A percentile compares a stretch with the other conserved stretches of the same genome.
These are phyloP conservation scores for Paramecium primaurelia DNA, from an alignment of 73 alveolate species.

Conservation along the genomic window DNA sequence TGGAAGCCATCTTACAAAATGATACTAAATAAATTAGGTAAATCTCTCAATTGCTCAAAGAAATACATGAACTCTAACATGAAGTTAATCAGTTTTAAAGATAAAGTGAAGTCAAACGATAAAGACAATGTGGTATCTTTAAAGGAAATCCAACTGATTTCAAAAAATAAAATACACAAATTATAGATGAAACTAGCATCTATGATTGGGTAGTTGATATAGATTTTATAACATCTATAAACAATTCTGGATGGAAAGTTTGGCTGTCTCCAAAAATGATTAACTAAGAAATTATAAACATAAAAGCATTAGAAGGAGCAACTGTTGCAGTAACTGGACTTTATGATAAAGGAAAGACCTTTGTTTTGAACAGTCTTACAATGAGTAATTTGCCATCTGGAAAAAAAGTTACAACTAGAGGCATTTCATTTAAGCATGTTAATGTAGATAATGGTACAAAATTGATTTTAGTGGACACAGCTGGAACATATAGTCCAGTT, in stretches of 20 bases:
- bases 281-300: neutral
- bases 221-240: conserved; percentile 44
- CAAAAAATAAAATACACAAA: neutral
- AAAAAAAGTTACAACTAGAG: conserved; percentile 52
- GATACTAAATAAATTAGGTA: neutral
- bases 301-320: conserved; percentile 22
- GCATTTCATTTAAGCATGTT: conserved; percentile 49
- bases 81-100: neutral
- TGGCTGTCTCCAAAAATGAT: neutral
- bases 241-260: conserved; percentile 54
- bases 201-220: conserved; percentile 65
- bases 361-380: conserved; percentile 20
- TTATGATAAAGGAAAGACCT: conserved; percentile 59
- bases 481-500: conserved; percentile 60
- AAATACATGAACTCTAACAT: neutral
- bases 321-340: conserved; percentile 61
- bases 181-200: conserved; percentile 42
- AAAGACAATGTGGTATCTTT: conserved; percentile 9
- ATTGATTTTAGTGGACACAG: conserved; percentile 50
- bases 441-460: conserved; percentile 50
- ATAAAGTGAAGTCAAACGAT: neutral
- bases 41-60: neutral
- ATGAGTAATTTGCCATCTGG: conserved; percentile 41
- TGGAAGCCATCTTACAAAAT: neutral
- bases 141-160: conserved; percentile 40